Conservation (phyloP, 805 yeast species). For the Candida ipomoeae region DNA sequence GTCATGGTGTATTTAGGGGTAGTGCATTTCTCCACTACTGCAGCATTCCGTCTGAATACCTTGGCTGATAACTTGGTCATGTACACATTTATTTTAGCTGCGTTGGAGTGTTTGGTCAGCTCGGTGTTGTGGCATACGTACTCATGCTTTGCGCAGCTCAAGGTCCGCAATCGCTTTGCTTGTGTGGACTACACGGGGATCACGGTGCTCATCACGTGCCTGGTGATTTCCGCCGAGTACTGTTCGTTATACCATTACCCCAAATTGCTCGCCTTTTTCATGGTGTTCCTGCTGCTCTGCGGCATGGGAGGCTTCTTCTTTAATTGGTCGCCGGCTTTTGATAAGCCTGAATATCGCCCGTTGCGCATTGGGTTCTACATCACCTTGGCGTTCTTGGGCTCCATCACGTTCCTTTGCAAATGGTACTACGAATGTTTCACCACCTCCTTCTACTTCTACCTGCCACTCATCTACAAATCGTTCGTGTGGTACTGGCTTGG, state of each 20-base stretch:
- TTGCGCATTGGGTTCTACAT: constrained; percentile 77
- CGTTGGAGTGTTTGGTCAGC: constrained; percentile 70
- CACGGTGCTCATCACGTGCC: constrained; percentile 82
- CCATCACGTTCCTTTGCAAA: constrained; percentile 56
- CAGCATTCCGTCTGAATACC: constrained; percentile 39
- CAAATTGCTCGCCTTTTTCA: constrained; percentile 43
- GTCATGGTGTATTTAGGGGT: constrained; percentile 53
- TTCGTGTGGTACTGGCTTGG: constrained; percentile 75
- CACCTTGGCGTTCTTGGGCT: constrained; percentile 72
- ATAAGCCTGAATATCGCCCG: constrained; percentile 78
- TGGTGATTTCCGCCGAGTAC: constrained; percentile 83
- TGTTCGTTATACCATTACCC: constrained; percentile 66
- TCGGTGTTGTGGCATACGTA: constrained; percentile 92
- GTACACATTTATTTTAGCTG: constrained; percentile 63
- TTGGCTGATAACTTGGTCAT: constrained; percentile 49
- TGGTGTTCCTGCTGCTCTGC: constrained; percentile 57
- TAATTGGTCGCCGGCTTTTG: constrained; percentile 93
- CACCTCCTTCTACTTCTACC: constrained; percentile 50
- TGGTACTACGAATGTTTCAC: constrained; percentile 52
- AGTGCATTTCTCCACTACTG: constrained; percentile 60
- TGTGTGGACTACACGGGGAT: constrained; percentile 96
- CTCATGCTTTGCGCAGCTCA: constrained; percentile 63
- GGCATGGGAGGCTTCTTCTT: constrained; percentile 71
- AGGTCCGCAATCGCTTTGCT: constrained; percentile 69
- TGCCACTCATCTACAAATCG: constrained; percentile 66